Evolutionary conservation across 2,329 filamentous ascomycete genomes (phyloP).

Genomic region (Mycogone perniciosa): DNA sequence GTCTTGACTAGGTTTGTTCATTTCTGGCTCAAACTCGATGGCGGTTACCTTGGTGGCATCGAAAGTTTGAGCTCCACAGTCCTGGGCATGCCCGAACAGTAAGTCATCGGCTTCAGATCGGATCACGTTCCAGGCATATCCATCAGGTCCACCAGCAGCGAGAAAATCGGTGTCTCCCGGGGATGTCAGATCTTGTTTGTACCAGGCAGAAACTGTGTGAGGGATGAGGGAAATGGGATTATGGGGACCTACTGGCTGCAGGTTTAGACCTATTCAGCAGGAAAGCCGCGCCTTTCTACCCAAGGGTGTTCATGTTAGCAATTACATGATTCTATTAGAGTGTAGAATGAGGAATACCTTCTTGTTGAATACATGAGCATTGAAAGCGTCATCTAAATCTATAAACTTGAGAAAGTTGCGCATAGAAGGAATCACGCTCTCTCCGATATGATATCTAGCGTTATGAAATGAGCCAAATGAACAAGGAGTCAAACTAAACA

Average conservation of each 20-base stretch:
- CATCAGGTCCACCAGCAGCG: conserved; percentile 28
- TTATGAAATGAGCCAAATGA: no score
- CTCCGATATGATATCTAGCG: conserved; percentile 28
- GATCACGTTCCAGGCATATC: conserved; percentile 38
- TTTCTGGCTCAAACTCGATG: conserved; percentile 24
- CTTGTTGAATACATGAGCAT: conserved; percentile 31
- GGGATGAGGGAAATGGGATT: neutral
- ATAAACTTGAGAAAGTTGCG: conserved; percentile 38
- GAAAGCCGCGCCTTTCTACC: conserved; percentile 31
- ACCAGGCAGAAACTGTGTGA: neutral
- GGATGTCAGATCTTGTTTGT: neutral
- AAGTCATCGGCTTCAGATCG: conserved; percentile 40
- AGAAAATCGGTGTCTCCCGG: conserved; percentile 36
- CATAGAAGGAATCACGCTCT: conserved; percentile 31
- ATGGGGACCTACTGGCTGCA: conserved; percentile 24
- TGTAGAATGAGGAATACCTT: conserved; percentile 24
- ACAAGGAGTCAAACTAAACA: no score
- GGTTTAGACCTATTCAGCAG: conserved; percentile 26
- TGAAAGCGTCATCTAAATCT: conserved; percentile 34
- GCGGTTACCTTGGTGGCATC: conserved; percentile 32
- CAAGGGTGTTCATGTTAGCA: neutral
- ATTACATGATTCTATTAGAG: no score
- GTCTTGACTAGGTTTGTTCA: neutral
- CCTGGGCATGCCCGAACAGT: conserved; percentile 35
- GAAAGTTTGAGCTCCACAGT: conserved; percentile 26